Evolutionary conservation across 108 stramenopile species (phyloP), one percentile per base, ranked within the genome.

Genomic region (Cyclostephanos invisitatus): DNA sequence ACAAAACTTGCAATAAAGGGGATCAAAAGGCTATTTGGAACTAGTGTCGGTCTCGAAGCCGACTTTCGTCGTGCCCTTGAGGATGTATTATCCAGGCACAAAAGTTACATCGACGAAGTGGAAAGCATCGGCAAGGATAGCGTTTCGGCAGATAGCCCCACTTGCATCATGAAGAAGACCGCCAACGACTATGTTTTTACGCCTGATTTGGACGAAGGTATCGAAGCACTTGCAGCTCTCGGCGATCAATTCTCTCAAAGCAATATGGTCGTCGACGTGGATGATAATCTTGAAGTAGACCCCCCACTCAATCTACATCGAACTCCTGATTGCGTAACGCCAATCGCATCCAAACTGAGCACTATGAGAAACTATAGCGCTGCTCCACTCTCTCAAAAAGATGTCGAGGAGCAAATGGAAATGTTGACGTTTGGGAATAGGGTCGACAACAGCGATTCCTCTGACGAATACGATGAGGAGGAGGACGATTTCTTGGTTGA

Each of bases 21-120:
- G 17, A 85, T 91, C 77, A 67, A 77, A 64, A 72, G 67, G 44
- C 80, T 95, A 18, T 78, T 89, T 29, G 46, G 67, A n/a, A 64
- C 88, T 10, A 89, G 88, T 29, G 51, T 67, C n/a, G 91, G 90
- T 11, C 67, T 95, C 40, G 76, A 89, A 40, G 78, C 87, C 56
- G 83, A 89, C 46, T 89, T 85, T 82, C 53, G 80, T n/a, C 80
- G 91, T 27, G 86, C 84, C 1, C 62, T 92, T 58, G 67, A 67
- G 11, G 82, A 95, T 56, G 91, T 94, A 70, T 58, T 70, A 20
- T 67, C 38, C 40, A 77, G 72, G 29, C 81, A 82, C 47, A 55
- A 70, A 27, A 17, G 21, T 17, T 77, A 63, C 57, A 37, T 82
- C 25, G 63, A 77, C 17, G 58, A 70, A 22, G 62, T 77, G 71